phyloP scores from a whole-genome alignment of 73 alveolate species.

The Tetrahymena malaccensis region DNA sequence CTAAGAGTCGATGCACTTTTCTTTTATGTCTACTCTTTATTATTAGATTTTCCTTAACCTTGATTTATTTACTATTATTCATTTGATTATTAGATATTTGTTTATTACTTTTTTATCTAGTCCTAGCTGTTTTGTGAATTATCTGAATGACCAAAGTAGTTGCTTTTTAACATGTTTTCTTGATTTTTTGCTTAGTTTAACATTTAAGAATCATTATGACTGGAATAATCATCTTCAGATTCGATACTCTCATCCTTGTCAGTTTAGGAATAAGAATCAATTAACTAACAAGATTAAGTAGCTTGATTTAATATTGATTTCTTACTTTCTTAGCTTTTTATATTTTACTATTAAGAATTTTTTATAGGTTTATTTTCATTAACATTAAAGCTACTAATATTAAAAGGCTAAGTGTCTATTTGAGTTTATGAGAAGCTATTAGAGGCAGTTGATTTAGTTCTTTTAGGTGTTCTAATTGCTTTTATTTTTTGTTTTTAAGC shows the following conservation, averaged over 20 bases:
- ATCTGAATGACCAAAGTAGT: background rate
- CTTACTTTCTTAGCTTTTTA: background rate
- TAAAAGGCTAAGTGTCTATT: background rate
- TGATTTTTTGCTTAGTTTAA: background rate
- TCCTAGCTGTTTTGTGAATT: background rate
- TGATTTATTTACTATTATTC: background rate
- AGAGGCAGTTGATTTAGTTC: background rate
- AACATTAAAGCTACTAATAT: background rate
- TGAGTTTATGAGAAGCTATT: background rate
- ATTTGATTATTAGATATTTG: background rate
- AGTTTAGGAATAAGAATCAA: background rate
- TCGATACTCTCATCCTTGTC: background rate
- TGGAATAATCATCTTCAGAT: background rate
- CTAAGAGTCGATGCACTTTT: background rate
- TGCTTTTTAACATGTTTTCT: background rate
- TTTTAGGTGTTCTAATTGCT: background rate
- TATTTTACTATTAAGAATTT: background rate
- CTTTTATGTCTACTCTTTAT: no score
- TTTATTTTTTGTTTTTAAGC: background rate
- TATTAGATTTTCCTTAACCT: background rate
- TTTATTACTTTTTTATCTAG: no score
- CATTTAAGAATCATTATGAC: background rate
- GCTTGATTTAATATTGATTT: background rate
- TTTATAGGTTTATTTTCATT: background rate
- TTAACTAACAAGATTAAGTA: background rate